Evolutionary conservation across 2,329 filamentous ascomycete genomes (phyloP).

Genomic region (Claviceps capensis): DNA sequence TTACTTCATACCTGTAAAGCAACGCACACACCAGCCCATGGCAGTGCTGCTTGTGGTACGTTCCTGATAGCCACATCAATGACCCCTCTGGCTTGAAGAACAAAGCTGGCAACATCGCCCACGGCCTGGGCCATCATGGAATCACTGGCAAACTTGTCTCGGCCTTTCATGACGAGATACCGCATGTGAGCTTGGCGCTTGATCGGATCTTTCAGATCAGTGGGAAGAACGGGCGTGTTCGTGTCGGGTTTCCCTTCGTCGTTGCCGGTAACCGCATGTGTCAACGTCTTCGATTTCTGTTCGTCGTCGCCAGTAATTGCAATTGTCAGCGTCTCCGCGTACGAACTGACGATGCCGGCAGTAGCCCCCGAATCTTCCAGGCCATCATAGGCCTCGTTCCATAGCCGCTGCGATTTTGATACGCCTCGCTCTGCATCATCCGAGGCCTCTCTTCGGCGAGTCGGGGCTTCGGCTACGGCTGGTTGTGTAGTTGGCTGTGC

Average conservation of each 20-base stretch:
- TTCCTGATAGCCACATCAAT: conserved; percentile 7
- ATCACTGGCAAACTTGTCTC: conserved; percentile 7
- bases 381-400: conserved; percentile 7
- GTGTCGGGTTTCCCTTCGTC: neutral
- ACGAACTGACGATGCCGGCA: conserved; percentile 5
- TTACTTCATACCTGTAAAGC: conserved; percentile 5
- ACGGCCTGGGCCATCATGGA: conserved; percentile 6
- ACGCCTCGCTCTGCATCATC: conserved; percentile 1
- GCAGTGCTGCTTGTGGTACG: conserved; percentile 6
- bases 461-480: neutral
- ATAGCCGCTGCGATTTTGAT: conserved; percentile 6
- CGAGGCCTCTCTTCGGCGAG: neutral
- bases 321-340: conserved; percentile 5
- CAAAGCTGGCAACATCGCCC: conserved; percentile 6
- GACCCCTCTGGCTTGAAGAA: conserved; percentile 6
- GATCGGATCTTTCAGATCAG: conserved; percentile 5
- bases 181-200: conserved; percentile 8
- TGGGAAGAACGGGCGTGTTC: neutral
- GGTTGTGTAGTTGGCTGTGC: conserved; percentile 1
- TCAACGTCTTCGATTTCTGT: neutral
- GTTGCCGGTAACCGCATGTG: conserved; percentile 4
- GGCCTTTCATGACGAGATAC: conserved; percentile 5
- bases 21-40: conserved; percentile 8
- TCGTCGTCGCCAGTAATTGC: conserved; percentile 5
- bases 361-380: conserved; percentile 4